phyloP scores from a whole-genome alignment of 169 alveolate genomes.

The Pseudocohnilembus persalinus region DNA sequence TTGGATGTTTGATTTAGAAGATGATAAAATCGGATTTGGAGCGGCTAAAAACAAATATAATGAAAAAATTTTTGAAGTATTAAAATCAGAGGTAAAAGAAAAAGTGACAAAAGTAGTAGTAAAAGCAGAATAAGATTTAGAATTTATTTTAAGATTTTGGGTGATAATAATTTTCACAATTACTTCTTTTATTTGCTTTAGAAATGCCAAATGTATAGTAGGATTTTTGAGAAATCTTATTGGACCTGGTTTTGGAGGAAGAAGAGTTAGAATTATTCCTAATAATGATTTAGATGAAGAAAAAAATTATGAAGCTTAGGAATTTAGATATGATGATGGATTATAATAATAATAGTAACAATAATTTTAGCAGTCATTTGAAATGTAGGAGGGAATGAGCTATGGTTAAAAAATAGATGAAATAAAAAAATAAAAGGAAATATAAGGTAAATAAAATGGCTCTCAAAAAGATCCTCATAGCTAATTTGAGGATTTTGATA shows the following conservation, averaged over 20 bases:
- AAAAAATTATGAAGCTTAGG: background rate
- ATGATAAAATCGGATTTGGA: slow-evolving; percentile 10
- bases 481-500: background rate
- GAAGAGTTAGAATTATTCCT: background rate
- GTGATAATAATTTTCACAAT: background rate
- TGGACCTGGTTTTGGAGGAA: background rate
- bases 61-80: background rate
- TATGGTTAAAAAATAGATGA: too few relatives aligned
- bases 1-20: background rate
- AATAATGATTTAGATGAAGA: background rate
- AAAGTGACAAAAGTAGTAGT: background rate
- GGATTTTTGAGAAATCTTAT: background rate
- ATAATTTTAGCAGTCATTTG: too few relatives aligned
- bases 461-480: too few relatives aligned
- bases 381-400: too few relatives aligned
- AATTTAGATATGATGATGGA: background rate
- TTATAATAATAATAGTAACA: too few relatives aligned
- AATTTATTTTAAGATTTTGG: background rate
- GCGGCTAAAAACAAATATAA: slow-evolving; percentile 28
- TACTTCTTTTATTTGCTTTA: background rate
- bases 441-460: too few relatives aligned
- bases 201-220: background rate
- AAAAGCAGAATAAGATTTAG: background rate
- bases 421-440: too few relatives aligned
- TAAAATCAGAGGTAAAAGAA: background rate